Conservation (phyloP, 2,329 filamentous ascomycete genomes). For the Trichophyton benhamiae region DNA sequence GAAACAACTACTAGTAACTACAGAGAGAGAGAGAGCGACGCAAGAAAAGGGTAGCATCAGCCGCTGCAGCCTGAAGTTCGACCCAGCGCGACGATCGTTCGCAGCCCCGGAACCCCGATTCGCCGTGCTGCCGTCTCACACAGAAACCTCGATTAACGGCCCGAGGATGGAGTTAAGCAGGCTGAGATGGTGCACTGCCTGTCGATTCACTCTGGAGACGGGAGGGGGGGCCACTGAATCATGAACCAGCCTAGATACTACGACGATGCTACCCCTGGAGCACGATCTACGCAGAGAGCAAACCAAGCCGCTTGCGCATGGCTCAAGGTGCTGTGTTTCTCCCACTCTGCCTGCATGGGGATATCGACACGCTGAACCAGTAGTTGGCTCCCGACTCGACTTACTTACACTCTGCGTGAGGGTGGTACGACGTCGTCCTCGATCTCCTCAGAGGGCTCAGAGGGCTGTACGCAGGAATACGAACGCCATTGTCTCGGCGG, state of each 20-base stretch:
- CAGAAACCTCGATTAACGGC: not conserved
- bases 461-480: not conserved
- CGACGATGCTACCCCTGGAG: not conserved
- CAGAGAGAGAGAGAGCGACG: not conserved
- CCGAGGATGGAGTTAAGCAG: not conserved
- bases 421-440: not conserved
- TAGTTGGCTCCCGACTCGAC: no score
- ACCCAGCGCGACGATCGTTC: not conserved
- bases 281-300: not conserved
- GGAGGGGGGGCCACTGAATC: not conserved
- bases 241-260: not conserved
- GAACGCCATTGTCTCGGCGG: conserved; percentile 1
- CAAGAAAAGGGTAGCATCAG: not conserved
- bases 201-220: not conserved
- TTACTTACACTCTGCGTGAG: not conserved
- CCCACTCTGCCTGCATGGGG: not conserved
- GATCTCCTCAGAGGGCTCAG: not conserved
- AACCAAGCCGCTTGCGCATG: not conserved
- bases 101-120: not conserved
- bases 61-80: not conserved
- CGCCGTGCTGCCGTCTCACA: not conserved
- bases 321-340: not conserved
- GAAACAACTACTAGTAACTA: not conserved
- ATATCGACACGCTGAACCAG: no score
- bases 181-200: not conserved